These are phyloP conservation scores for Kockiozyma suomiensis DNA, from an alignment of 805 yeast species.

Conservation along the genomic window DNA sequence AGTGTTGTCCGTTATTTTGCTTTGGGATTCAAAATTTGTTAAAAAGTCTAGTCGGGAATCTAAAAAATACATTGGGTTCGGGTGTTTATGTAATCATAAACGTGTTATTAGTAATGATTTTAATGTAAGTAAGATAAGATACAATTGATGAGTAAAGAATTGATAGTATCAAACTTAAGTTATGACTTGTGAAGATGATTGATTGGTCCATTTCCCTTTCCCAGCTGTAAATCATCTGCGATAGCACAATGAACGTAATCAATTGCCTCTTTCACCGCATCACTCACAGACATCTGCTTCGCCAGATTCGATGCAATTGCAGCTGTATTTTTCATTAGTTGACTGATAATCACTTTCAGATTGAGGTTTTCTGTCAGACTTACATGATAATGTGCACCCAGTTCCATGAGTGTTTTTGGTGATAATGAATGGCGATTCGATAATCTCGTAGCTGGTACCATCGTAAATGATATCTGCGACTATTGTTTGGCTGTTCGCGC, in stretches of 20 bases:
- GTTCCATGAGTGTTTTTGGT: slow-evolving; percentile 80
- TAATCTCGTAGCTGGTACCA: slow-evolving; percentile 47
- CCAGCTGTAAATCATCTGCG: slow-evolving; percentile 50
- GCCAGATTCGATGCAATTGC: slow-evolving; percentile 79
- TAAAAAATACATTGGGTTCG: slow-evolving; percentile 3
- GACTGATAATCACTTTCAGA: too few species aligned
- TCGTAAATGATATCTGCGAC: slow-evolving; percentile 61
- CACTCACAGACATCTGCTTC: slow-evolving; percentile 49
- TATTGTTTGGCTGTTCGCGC: slow-evolving; percentile 37
- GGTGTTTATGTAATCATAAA: neutral
- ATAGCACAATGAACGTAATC: slow-evolving; percentile 71
- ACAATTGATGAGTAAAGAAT: too few species aligned
- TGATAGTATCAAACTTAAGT: too few species aligned
- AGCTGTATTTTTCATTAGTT: slow-evolving; percentile 42
- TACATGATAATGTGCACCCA: slow-evolving; percentile 75
- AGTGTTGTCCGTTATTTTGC: neutral
- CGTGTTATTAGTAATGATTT: too few species aligned
- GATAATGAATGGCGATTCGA: slow-evolving; percentile 50
- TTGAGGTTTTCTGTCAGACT: slow-evolving; percentile 4
- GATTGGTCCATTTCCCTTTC: slow-evolving; percentile 69
- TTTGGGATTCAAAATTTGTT: neutral
- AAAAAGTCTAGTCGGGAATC: neutral
- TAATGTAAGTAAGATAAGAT: too few species aligned
- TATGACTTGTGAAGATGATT: slow-evolving; percentile 52
- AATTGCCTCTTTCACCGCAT: slow-evolving; percentile 59